Conservation (phyloP, 2,329 filamentous ascomycete genomes). For the Pseudogymnoascus sp. region DNA sequence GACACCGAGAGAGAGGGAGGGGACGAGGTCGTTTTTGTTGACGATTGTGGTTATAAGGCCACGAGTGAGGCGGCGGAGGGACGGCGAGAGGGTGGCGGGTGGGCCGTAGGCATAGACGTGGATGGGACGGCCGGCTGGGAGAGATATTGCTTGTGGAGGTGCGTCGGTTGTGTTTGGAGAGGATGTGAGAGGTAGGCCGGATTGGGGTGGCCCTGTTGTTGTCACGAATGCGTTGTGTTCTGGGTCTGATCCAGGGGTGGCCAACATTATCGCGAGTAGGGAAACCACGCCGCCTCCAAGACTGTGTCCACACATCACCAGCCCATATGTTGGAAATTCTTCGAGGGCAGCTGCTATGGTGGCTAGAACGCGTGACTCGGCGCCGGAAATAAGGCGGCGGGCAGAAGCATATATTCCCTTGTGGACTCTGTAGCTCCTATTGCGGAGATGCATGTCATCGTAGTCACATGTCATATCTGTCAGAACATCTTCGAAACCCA, state of each 20-base stretch:
- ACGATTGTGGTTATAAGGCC: slow-evolving; percentile 69
- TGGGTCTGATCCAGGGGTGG: slow-evolving; percentile 40
- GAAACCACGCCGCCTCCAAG: slow-evolving; percentile 48
- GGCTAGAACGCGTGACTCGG: slow-evolving; percentile 43
- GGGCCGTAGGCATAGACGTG: slow-evolving; percentile 76
- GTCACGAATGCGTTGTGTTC: slow-evolving; percentile 41
- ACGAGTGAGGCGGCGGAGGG: slow-evolving; percentile 61
- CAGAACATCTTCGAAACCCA: slow-evolving; percentile 50
- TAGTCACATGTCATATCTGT: slow-evolving; percentile 53
- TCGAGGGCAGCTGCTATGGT: slow-evolving; percentile 46
- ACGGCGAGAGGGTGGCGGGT: slow-evolving; percentile 63
- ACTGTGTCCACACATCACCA: slow-evolving; percentile 50
- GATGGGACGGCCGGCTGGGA: slow-evolving; percentile 63
- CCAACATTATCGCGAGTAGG: slow-evolving; percentile 47
- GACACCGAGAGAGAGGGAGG: slow-evolving; percentile 64
- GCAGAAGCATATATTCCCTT: slow-evolving; percentile 51
- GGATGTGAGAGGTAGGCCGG: slow-evolving; percentile 39
- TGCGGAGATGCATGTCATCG: slow-evolving; percentile 41
- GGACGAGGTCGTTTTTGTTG: slow-evolving; percentile 67
- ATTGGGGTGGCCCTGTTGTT: slow-evolving; percentile 47
- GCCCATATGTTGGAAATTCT: slow-evolving; percentile 47
- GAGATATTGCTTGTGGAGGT: slow-evolving; percentile 35
- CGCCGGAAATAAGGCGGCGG: slow-evolving; percentile 41
- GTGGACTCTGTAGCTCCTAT: slow-evolving; percentile 46
- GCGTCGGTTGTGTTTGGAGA: slow-evolving; percentile 39